Conservation (phyloP, 345 rosid genomes). For the Eucalyptus melliodora region DNA sequence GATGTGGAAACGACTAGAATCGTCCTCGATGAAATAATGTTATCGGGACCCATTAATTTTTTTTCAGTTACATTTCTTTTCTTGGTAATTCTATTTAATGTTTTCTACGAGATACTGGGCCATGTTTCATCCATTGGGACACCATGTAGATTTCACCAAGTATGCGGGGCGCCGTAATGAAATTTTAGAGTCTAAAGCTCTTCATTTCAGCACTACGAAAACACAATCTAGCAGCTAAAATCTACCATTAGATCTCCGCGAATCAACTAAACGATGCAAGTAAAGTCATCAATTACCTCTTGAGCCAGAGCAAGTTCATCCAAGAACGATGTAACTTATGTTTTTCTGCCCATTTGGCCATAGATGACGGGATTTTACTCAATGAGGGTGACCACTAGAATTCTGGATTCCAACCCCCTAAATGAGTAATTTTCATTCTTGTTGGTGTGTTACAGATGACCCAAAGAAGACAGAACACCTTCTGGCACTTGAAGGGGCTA, state of each 20-base stretch:
- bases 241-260: neutral
- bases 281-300: neutral
- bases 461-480: slow-evolving; percentile 9
- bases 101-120: neutral
- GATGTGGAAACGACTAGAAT: neutral
- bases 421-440: neutral
- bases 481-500: slow-evolving; percentile 18
- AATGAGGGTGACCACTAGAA: neutral
- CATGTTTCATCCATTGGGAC: neutral
- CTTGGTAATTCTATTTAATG: neutral
- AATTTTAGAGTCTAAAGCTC: neutral
- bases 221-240: neutral
- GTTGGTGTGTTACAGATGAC: slow-evolving; percentile 2
- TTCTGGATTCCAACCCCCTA: neutral
- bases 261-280: neutral
- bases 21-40: neutral
- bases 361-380: neutral
- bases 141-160: neutral
- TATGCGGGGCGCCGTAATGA: neutral
- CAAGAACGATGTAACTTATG: neutral
- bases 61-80: neutral
- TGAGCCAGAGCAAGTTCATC: neutral
- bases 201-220: neutral
- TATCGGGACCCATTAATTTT: neutral
- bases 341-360: neutral